Evolutionary conservation across 2,329 filamentous ascomycete species (phyloP), one percentile per base, ranked within the genome.

Genomic region (Aureobasidium leucospermi): DNA sequence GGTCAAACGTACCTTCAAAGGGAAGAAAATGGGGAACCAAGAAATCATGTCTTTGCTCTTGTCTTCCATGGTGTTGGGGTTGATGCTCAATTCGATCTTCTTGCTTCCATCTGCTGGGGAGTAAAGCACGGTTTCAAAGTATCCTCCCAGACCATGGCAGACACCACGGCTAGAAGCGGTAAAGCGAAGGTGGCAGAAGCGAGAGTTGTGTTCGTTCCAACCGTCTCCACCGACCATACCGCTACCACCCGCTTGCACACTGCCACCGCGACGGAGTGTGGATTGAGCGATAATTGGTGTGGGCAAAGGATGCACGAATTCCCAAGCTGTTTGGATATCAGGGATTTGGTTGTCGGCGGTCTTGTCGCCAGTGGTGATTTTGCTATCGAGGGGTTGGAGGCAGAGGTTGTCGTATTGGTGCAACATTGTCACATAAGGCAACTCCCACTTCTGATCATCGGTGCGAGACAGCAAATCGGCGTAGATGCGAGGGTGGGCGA

Each of bases 11-110:
- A 92, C 91, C 85, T 94, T 96, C 13, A 99, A 76, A 0, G 95
- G 94, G 70, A 99, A 99, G 76, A 93, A 96, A 32, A 99, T 97
- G 1, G 94, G 94, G 72, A 99, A 99, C 94, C 94, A 99, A 59
- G 90, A 96, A 64, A 96, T 96, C 95, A 99, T 99, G 67, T 95
- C 92, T 70, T 88, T 88, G 79, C 91, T 96, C 82, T 97, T 97
- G 60, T 78, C 78, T 59, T 94, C 90, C 75, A 99, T 97, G 32
- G 87, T 89, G 64, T 96, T 88, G 0, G 94, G 95, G 68, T 96
- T 88, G 4, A 89, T 99, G 68, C 90, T 96, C 61, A 99, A 81
- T 76, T 97, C 93, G 4, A 96, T 84, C 66, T 84, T 85, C 1
- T 76, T 76, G 67, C 67, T 53, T 59, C 69, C 64, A 23, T 59